phyloP scores from a whole-genome alignment of 1,284 basidiomycete species.

The Cutaneotrichosporon mucoides region DNA sequence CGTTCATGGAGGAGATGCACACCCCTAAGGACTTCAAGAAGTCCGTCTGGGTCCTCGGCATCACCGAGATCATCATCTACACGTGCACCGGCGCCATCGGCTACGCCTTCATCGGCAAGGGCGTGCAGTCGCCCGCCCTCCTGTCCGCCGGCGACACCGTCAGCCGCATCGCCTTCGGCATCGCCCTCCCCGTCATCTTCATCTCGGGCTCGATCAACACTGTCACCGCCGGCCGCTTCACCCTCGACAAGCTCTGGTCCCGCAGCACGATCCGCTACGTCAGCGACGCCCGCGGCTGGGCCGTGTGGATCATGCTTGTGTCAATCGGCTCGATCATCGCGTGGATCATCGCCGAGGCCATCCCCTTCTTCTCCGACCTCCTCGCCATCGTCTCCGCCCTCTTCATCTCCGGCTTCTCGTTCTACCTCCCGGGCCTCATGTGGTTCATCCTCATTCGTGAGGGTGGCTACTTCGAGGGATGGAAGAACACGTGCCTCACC shows the following conservation, averaged over 20 bases:
- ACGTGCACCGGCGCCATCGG: slow-evolving; percentile 33
- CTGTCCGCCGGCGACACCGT: slow-evolving; percentile 14
- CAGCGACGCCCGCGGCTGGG: slow-evolving; percentile 35
- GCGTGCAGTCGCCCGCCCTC: slow-evolving; percentile 15
- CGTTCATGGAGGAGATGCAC: slow-evolving; percentile 21
- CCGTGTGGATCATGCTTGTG: slow-evolving; percentile 52
- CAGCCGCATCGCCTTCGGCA: slow-evolving; percentile 15
- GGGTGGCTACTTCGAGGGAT: slow-evolving; percentile 11
- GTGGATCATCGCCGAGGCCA: slow-evolving; percentile 23
- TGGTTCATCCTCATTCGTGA: slow-evolving; percentile 19
- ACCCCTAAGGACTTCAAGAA: slow-evolving; percentile 22
- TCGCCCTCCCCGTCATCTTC: slow-evolving; percentile 22
- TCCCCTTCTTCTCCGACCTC: slow-evolving; percentile 39
- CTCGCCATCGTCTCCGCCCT: slow-evolving; percentile 32
- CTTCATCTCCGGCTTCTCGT: slow-evolving; percentile 19
- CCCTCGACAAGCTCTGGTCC: slow-evolving; percentile 12
- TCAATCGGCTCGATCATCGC: slow-evolving; percentile 6
- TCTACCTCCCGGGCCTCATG: slow-evolving; percentile 19
- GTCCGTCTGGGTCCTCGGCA: slow-evolving; percentile 35
- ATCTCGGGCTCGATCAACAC: slow-evolving; percentile 21
- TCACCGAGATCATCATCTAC: slow-evolving; percentile 27
- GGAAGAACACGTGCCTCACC: slow-evolving; percentile 11
- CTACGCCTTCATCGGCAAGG: slow-evolving; percentile 19
- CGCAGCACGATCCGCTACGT: slow-evolving; percentile 30
- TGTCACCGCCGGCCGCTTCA: slow-evolving; percentile 13